phyloP scores from a whole-genome alignment of 768 basidiomycete genomes.

The Coprinopsis marcescibilis region DNA sequence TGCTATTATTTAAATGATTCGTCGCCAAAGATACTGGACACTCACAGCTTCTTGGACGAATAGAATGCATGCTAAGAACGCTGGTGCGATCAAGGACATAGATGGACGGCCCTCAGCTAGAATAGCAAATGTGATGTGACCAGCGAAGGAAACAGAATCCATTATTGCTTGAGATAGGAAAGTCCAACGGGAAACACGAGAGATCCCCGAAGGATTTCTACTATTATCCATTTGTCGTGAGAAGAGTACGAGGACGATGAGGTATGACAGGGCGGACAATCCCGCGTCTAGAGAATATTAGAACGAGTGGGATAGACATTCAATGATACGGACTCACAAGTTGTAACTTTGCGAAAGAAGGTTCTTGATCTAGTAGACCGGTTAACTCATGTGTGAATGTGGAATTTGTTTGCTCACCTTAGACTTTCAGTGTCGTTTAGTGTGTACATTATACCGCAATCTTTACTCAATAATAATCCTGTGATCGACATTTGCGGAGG shows the following conservation, averaged over 20 bases:
- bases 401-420: slow-evolving; percentile 35
- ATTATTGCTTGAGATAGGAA: slow-evolving; percentile 75
- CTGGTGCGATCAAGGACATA: slow-evolving; percentile 75
- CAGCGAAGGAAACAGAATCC: slow-evolving; percentile 82
- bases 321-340: slow-evolving; percentile 33
- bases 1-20: background rate
- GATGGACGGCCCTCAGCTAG: slow-evolving; percentile 79
- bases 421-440: slow-evolving; percentile 63
- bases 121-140: slow-evolving; percentile 85
- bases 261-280: slow-evolving; percentile 57
- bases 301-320: slow-evolving; percentile 4
- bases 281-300: slow-evolving; percentile 56
- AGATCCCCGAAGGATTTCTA: slow-evolving; percentile 72
- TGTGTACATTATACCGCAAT: slow-evolving; percentile 74
- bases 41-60: slow-evolving; percentile 81
- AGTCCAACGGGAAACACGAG: slow-evolving; percentile 77
- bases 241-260: slow-evolving; percentile 59
- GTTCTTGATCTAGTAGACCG: slow-evolving; percentile 38
- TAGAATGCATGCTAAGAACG: slow-evolving; percentile 74
- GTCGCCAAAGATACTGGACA: slow-evolving; percentile 9
- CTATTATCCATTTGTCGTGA: slow-evolving; percentile 71
- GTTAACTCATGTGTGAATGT: background rate
- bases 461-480: slow-evolving; percentile 67
- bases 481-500: slow-evolving; percentile 54
- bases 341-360: slow-evolving; percentile 73